Percentiles rank a stretch among this genome's conserved stretches.
Evolutionary conservation across 371 early-diverging fungal species (phyloP).

Genomic region (Entomophthora muscae): DNA sequence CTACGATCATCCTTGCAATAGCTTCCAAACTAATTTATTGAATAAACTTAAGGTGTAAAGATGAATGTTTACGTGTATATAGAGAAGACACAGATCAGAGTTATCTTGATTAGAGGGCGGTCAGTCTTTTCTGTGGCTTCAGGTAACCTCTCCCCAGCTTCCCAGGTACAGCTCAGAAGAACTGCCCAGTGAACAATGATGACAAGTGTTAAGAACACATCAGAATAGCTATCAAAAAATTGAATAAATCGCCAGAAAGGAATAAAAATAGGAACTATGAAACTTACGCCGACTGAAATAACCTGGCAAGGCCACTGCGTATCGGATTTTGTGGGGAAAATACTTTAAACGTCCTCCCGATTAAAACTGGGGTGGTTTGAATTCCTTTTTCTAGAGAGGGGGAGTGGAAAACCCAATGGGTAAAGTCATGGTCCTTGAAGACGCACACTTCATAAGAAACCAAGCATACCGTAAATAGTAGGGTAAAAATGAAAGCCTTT

Average conservation of each 20-base stretch:
- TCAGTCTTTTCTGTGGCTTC: background rate
- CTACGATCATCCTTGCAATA: slow-evolving; percentile 6
- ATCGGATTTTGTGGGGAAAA: background rate
- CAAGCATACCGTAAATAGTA: background rate
- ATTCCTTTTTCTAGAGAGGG: background rate
- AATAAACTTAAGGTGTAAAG: background rate
- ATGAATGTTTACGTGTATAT: slow-evolving; percentile 4
- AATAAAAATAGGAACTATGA: background rate
- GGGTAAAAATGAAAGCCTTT: background rate
- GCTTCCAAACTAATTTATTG: slow-evolving; percentile 1
- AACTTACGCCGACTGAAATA: slow-evolving; percentile 2
- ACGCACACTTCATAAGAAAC: background rate
- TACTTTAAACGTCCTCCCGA: background rate
- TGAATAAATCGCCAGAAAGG: background rate
- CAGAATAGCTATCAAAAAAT: background rate
- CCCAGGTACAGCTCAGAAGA: background rate
- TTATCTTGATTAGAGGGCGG: background rate
- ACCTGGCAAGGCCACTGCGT: background rate
- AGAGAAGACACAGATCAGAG: background rate
- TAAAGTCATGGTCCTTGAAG: background rate
- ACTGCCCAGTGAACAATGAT: background rate
- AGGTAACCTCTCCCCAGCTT: background rate
- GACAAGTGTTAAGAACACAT: background rate
- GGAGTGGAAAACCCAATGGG: background rate
- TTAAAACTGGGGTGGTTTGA: background rate